Conservation (phyloP, 495 filamentous ascomycete species). For the Hyphodiscus hymeniophilus region DNA sequence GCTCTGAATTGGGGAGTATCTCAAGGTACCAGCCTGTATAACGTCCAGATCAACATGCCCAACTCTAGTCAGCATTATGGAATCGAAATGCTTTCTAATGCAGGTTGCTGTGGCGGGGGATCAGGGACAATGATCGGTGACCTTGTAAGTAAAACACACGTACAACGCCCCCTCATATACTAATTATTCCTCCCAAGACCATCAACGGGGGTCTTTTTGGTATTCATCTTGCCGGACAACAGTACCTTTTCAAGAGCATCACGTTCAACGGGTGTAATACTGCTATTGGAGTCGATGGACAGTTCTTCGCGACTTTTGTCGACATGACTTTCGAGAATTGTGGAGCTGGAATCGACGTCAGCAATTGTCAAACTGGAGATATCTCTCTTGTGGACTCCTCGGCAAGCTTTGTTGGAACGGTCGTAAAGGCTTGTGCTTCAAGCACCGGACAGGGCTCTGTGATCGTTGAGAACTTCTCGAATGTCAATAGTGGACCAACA, state of each 20-base stretch:
- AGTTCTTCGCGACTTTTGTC: background rate
- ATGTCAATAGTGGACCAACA: too few relatives aligned
- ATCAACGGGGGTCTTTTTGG: constrained; percentile 3
- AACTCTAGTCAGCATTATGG: constrained; percentile 34
- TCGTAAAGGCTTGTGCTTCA: background rate
- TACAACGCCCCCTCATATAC: constrained; percentile 20
- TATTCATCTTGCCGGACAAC: background rate
- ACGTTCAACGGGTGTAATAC: background rate
- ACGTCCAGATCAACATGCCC: constrained; percentile 54
- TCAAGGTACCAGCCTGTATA: constrained; percentile 53
- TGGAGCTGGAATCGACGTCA: background rate
- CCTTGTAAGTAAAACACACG: constrained; percentile 32
- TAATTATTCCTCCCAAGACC: background rate
- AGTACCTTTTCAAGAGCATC: background rate
- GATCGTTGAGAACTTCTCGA: background rate
- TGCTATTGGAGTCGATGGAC: background rate
- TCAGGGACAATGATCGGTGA: constrained; percentile 36
- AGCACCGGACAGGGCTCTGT: background rate
- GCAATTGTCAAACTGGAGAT: background rate
- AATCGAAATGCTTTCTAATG: constrained; percentile 17
- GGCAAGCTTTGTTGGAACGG: background rate
- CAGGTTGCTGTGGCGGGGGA: constrained; percentile 4
- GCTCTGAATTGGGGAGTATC: constrained; percentile 51
- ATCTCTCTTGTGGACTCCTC: background rate
- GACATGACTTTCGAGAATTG: background rate